Base-by-base conservation (phyloP, 2,329 filamentous ascomycete genomes). In the Epichloe elymi region DNA sequence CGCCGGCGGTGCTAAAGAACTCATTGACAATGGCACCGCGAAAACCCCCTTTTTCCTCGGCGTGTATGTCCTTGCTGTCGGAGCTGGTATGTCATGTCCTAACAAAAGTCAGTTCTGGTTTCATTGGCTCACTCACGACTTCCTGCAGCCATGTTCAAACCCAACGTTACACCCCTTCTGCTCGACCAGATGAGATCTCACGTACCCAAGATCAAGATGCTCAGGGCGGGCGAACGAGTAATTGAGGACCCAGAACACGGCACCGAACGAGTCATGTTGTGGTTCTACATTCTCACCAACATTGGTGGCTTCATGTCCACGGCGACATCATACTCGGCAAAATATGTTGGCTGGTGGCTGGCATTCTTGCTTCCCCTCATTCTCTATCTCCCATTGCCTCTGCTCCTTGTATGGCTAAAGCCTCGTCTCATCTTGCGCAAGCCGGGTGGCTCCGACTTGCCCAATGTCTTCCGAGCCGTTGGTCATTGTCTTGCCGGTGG, bases 161-260 rank as follows among this genome's bases (percentile, higher is more conserved):
- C 82, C 39, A 88, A 87, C 56, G 81, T 89, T 38, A 79, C 81
- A 0, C 81, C 82, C 0, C 67, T 85, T 17, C 74, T 86, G 30
- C 78, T 83, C 11, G 83, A 86, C 56, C 82, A 86, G 59, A 76
- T 83, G 59, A 73, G 69, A 3, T 72, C 74, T 20, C 78, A 76
- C 4, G 75, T 74, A 33, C 58, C 62, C 26, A 58, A 51, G 2
- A 56, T 61, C 40, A 49, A 54, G 33, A 61, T 57, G 0, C 72
- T 75, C 10, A 60, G 61, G 41, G 75, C 67, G 3, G 83, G 83
- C 17, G 79, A 85, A 61, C 74, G 78, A 19, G 79, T 85, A 33
- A 83, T 86, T 46, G 72, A 83, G n/a, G 82, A 86, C 55, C 82
- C 82, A 0, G 78, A 80, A 55, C 74, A 79, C 20, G 85, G 81